phyloP scores from a whole-genome alignment of 2,329 filamentous ascomycete genomes.

The Botrytis fabae region DNA sequence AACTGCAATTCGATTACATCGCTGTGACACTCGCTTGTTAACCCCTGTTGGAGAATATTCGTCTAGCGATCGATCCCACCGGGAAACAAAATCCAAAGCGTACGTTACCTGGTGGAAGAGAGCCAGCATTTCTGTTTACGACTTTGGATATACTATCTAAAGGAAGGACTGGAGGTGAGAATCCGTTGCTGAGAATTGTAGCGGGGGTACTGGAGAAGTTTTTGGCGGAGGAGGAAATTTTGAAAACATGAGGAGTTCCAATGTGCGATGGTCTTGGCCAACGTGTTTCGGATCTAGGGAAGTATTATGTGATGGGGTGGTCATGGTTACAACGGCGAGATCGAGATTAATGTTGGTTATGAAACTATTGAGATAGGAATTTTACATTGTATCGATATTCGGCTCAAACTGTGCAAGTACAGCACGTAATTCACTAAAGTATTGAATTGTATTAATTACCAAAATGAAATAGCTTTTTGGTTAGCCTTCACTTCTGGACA shows the following conservation, averaged over 20 bases:
- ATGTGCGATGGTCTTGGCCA: not conserved
- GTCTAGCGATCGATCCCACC: not conserved
- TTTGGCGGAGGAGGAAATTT: not conserved
- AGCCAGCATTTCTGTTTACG: not conserved
- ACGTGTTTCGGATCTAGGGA: not conserved
- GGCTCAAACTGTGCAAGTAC: too few species aligned
- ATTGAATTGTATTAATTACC: not conserved
- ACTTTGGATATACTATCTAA: not conserved
- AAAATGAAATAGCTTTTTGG: not conserved
- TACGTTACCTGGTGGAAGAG: not conserved
- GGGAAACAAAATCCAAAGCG: not conserved
- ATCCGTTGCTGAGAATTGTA: not conserved
- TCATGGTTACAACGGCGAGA: fast-evolving
- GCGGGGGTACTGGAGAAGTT: not conserved
- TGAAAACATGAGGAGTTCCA: not conserved
- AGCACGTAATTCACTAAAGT: not conserved
- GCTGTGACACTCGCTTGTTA: not conserved
- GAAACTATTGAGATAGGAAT: not conserved
- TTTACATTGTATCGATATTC: not conserved
- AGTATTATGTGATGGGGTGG: not conserved
- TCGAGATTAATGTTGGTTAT: not conserved
- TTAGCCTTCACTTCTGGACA: not conserved
- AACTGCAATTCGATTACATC: not conserved
- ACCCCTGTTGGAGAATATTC: not conserved
- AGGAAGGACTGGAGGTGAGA: not conserved